A percentile compares a stretch with the other conserved stretches of the same genome.
Evolutionary conservation across 2,329 filamentous ascomycete species (phyloP).

Genomic region (Sclerotinia borealis): DNA sequence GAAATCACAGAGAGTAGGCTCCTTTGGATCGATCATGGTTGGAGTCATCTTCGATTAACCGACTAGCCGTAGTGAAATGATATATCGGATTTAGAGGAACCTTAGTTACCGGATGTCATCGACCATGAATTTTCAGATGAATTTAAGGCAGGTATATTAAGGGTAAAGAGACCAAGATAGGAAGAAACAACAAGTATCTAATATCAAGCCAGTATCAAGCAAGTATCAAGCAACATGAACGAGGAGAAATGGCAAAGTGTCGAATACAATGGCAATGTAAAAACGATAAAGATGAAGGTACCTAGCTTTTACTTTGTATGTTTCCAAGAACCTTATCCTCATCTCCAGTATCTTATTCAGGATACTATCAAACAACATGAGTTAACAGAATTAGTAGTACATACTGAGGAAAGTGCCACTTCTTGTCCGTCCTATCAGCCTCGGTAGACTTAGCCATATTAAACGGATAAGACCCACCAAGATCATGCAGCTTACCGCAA

Average conservation of each 20-base stretch:
- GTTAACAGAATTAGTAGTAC: background rate
- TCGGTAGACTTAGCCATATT: slow-evolving; percentile 1
- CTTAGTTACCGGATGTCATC: background rate
- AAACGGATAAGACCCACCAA: slow-evolving; percentile 1
- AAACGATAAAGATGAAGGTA: background rate
- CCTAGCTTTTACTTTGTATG: background rate
- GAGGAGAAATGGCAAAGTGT: background rate
- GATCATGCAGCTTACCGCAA: slow-evolving; percentile 6
- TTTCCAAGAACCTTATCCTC: background rate
- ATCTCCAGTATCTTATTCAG: background rate
- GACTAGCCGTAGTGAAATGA: background rate
- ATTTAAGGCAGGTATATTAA: background rate
- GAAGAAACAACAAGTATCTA: background rate
- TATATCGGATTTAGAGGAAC: background rate
- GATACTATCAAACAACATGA: background rate
- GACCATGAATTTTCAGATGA: background rate
- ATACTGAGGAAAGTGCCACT: background rate
- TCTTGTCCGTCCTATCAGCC: background rate
- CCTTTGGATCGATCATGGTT: background rate
- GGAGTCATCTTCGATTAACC: background rate
- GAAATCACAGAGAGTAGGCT: background rate
- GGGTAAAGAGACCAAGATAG: background rate
- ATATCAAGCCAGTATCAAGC: no score
- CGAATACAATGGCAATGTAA: background rate
- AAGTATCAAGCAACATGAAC: background rate